These are phyloP conservation scores for Sedum album DNA, from an alignment of 164 flowering plant species.

Conservation along the genomic window DNA sequence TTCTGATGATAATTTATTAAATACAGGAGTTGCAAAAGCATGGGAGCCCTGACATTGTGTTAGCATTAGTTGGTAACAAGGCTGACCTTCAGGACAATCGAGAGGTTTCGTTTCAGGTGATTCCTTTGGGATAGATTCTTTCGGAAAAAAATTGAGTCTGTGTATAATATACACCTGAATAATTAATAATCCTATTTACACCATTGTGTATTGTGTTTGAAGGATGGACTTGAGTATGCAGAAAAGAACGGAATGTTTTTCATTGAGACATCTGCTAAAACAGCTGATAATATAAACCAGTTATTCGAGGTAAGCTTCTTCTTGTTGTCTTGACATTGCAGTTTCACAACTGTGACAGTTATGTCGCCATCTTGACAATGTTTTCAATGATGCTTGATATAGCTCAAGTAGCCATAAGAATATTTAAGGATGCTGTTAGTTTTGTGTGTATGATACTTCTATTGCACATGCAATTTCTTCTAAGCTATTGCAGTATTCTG, in stretches of 20 bases:
- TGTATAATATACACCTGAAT: neutral
- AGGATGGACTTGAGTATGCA: slow-evolving; percentile 86
- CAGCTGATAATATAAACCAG: slow-evolving; percentile 95
- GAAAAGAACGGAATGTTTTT: slow-evolving; percentile 98
- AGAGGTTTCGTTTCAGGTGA: slow-evolving; percentile 66
- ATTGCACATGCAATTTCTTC: too few relatives aligned
- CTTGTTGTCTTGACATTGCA: neutral
- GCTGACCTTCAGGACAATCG: slow-evolving; percentile 93
- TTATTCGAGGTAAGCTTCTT: slow-evolving; percentile 67
- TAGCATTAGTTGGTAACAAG: slow-evolving; percentile 99
- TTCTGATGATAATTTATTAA: neutral
- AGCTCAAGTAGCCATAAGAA: too few relatives aligned
- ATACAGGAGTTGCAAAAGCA: slow-evolving; percentile 90
- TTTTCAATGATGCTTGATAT: neutral
- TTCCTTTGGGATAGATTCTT: slow-evolving; percentile 12
- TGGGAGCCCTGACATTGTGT: slow-evolving; percentile 88
- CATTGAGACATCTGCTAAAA: slow-evolving; percentile 98
- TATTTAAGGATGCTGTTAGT: too few relatives aligned
- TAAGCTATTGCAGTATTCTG: too few relatives aligned
- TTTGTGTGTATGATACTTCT: too few relatives aligned
- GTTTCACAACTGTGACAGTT: neutral
- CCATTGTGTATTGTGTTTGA: slow-evolving; percentile 16
- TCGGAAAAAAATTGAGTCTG: neutral
- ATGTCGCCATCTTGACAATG: neutral
- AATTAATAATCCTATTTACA: neutral